Evolutionary conservation across 1,139 yeast genomes (phyloP), one percentile per base, ranked within the genome.

Genomic region (Geotrichum reessii): DNA sequence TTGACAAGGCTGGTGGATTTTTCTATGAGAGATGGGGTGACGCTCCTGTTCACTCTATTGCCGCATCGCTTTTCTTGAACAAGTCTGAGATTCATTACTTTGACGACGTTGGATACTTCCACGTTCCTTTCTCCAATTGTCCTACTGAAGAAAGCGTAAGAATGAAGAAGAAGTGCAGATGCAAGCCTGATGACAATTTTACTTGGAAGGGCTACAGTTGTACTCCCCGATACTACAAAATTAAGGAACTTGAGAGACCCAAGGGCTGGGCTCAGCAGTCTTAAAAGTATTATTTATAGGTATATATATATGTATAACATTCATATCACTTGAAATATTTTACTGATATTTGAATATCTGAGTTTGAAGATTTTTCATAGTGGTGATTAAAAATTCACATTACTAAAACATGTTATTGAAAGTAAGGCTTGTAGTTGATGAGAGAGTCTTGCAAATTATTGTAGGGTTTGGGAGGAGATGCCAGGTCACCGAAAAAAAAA

Each of bases 11-110:
- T 0, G 97, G 97, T 47, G 95, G 95, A 2, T 91, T 91, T 75
- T 91, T 87, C 75, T 91, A 91, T 72, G 97, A 91, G 72, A 79
- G 97, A 70, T 91, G 97, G 97, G 97, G 97, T 37, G 97, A 91
- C 73, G 97, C 97, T 0, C 97, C 97, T 5, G 83, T 90, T 25
- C 97, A 90, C 73, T 85, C 96, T 2, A 81, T 90, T 63, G 78
- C 93, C 1, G 95, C 90, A 1, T 78, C 95, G 0, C 76, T 87
- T 60, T 80, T 90, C 70, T 73, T 88, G 63, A 81, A 85, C 62
- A 81, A 79, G 65, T 79, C 79, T 61, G 80, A 86, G 67, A 76
- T 90, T 55, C 95, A 89, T 71, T 88, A 81, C 76, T 90, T 90
- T 70, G 87, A 82, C 58, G 90, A 88, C 66, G 81, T 90, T 40